Percentiles rank a stretch among this genome's conserved stretches.
These are phyloP conservation scores for Vigna angularis DNA, from an alignment of 306 rosid species.

Conservation along the genomic window DNA sequence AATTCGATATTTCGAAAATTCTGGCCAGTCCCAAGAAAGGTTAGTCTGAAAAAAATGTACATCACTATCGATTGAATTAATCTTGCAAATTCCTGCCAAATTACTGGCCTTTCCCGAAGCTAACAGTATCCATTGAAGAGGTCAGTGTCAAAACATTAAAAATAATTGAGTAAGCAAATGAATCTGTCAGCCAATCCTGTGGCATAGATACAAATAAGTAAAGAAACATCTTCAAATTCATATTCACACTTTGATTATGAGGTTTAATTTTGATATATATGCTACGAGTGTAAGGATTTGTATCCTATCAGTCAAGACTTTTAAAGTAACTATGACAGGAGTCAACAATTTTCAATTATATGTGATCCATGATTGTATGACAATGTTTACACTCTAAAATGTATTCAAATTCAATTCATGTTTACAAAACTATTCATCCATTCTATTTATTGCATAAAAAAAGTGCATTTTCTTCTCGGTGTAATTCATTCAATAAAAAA, in stretches of 20 bases:
- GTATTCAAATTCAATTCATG: not conserved
- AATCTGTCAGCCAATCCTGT: not conserved
- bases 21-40: not conserved
- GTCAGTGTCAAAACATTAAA: not conserved
- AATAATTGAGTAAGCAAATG: not conserved
- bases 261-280: not conserved
- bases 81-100: not conserved
- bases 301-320: not conserved
- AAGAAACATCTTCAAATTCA: conserved; percentile 25
- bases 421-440: not conserved
- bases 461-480: not conserved
- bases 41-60: not conserved
- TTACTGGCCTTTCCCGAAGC: not conserved
- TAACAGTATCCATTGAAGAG: not conserved
- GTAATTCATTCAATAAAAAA: not conserved
- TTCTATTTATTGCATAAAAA: not conserved
- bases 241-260: not conserved
- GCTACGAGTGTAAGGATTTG: not conserved
- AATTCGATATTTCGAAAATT: not conserved
- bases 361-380: not conserved
- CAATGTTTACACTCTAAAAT: not conserved
- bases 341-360: not conserved
- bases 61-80: not conserved
- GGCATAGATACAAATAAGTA: not conserved
- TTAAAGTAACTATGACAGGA: not conserved